These are phyloP conservation scores for Fusarium nisikadoi DNA, from an alignment of 2,329 filamentous ascomycete genomes.

Conservation along the genomic window DNA sequence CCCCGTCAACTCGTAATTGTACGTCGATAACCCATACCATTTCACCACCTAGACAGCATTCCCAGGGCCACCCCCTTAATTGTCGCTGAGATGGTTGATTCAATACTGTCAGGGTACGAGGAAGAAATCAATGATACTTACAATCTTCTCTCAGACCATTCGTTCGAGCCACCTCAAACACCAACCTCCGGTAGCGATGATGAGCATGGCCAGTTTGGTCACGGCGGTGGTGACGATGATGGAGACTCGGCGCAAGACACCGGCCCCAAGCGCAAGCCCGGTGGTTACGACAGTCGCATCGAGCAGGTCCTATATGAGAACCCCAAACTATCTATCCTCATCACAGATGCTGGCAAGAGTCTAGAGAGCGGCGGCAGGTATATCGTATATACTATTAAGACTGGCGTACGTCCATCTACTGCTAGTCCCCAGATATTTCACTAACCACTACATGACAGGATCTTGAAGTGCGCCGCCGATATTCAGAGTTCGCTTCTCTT, in stretches of 20 bases:
- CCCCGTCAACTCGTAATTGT: conserved; percentile 68
- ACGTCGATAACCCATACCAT: conserved; percentile 50
- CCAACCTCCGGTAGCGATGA: conserved; percentile 77
- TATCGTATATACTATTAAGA: conserved; percentile 97
- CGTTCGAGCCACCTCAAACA: conserved; percentile 75
- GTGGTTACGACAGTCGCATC: conserved; percentile 92
- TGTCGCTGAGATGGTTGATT: conserved; percentile 7
- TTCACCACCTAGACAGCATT: neutral
- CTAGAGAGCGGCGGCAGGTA: conserved; percentile 89
- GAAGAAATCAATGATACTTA: conserved; percentile 19
- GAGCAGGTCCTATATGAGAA: conserved; percentile 98
- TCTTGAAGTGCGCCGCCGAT: conserved; percentile 91
- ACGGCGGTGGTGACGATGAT: conserved; percentile 60
- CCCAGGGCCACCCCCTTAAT: neutral
- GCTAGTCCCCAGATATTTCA: neutral
- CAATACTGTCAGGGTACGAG: neutral
- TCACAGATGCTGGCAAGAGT: conserved; percentile 96
- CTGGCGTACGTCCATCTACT: conserved; percentile 72
- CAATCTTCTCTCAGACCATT: conserved; percentile 43
- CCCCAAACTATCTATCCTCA: conserved; percentile 87
- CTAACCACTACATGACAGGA: conserved; percentile 67
- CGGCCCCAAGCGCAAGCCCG: conserved; percentile 75
- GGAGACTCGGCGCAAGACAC: conserved; percentile 55
- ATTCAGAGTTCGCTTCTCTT: conserved; percentile 95
- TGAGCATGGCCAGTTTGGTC: conserved; percentile 52